Percentiles rank a stretch among this genome's conserved stretches.
These are phyloP conservation scores for Xylariaceae sp. DNA, from an alignment of 2,329 filamentous ascomycete species.

Conservation along the genomic window DNA sequence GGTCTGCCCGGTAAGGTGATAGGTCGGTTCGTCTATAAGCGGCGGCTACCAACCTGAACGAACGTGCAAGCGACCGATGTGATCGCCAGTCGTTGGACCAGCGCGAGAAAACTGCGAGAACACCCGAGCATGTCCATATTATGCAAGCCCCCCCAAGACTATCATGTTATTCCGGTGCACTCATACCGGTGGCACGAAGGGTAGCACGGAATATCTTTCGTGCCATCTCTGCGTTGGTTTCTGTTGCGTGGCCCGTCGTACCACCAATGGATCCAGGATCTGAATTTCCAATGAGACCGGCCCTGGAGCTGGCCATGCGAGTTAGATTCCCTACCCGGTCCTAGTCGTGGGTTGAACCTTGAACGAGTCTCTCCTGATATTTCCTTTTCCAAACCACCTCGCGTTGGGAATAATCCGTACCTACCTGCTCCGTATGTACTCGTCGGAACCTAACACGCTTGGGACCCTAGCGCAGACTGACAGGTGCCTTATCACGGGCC, in stretches of 20 bases:
- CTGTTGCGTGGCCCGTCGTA: constrained; percentile 8
- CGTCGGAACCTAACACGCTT: too few relatives aligned
- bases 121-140: neutral
- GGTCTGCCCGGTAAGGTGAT: neutral
- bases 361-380: neutral
- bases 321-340: neutral
- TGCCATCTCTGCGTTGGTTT: neutral
- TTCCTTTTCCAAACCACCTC: too few relatives aligned
- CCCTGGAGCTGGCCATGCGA: neutral
- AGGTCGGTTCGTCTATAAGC: neutral
- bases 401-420: too few relatives aligned
- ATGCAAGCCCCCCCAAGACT: neutral
- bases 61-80: constrained; percentile 13
- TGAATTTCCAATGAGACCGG: neutral
- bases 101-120: neutral
- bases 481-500: too few relatives aligned
- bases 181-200: neutral
- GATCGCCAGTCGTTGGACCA: neutral
- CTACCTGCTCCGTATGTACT: too few relatives aligned
- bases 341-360: neutral
- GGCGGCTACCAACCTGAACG: constrained; percentile 17
- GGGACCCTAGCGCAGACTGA: too few relatives aligned
- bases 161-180: constrained; percentile 7
- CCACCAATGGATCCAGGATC: constrained; percentile 11
- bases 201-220: neutral